Percentiles rank a stretch among this genome's conserved stretches.
These are phyloP conservation scores for Melampsora abietis-canadensis DNA, from an alignment of 1,284 basidiomycete genomes.

Conservation along the genomic window DNA sequence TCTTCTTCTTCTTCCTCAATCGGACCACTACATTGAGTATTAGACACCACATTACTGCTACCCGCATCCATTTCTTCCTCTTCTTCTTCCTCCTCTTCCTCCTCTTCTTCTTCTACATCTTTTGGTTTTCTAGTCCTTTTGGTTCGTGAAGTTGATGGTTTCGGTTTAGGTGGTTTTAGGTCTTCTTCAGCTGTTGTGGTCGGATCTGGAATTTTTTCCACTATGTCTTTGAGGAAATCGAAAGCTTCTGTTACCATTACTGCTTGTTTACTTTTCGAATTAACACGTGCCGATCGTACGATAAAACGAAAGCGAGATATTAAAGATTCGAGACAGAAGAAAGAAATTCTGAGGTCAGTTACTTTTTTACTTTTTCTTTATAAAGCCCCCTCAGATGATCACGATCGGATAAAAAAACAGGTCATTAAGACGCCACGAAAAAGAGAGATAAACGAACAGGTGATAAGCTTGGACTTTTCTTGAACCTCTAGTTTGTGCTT, in stretches of 20 bases:
- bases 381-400: too few relatives aligned
- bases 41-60: too few relatives aligned
- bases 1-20: slow-evolving; percentile 3
- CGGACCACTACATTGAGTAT: background rate
- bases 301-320: too few relatives aligned
- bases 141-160: slow-evolving; percentile 1
- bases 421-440: background rate
- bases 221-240: slow-evolving; percentile 93
- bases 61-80: slow-evolving; percentile 41
- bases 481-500: slow-evolving; percentile 73
- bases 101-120: slow-evolving; percentile 47
- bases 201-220: slow-evolving; percentile 83
- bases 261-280: slow-evolving; percentile 74
- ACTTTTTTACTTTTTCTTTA: too few relatives aligned
- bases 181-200: slow-evolving; percentile 57
- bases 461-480: slow-evolving; percentile 92
- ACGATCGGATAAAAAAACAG: too few relatives aligned
- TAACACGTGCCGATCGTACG: background rate
- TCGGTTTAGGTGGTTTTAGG: slow-evolving; percentile 62
- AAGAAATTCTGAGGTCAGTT: slow-evolving; percentile 12
- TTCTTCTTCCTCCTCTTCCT: slow-evolving; percentile 54
- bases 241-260: slow-evolving; percentile 83
- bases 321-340: slow-evolving; percentile 4
- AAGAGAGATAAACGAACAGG: slow-evolving; percentile 64
- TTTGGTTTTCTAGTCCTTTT: slow-evolving; percentile 14